Base-by-base conservation (phyloP, 345 rosid species). In the Eucalyptus albens region DNA sequence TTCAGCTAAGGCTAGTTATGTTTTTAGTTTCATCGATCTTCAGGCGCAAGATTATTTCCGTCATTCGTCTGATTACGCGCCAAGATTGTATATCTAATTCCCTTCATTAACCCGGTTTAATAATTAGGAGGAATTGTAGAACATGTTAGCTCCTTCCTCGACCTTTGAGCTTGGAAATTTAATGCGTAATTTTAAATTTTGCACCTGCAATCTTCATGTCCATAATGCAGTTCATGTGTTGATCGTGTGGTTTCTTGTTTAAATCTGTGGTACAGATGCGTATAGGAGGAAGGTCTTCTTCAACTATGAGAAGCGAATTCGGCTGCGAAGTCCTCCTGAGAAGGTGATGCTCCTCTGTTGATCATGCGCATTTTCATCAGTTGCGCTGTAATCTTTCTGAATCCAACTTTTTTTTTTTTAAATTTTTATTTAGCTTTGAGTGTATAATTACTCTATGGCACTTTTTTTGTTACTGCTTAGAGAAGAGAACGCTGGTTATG, bases 291-390 rank as follows among this genome's bases (percentile, higher is more conserved):
- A 92, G 91, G 91, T 98, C 88, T 98, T 98, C 95, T 98, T 97
- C 89, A 96, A 97, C 29, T 98, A 98, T 88, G 99, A 98, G 95
- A 98, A 98, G 93, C 96, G 99, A 83, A 92, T 98, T n/a, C 92
- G 99, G 91, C 87, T 97, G 89, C 95, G 93, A 86, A 98, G 99
- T 91, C 96, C 96, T 45, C 99, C 99, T 13, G 99, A 98, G 89
- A 98, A 98, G 98, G 99, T 97, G 51, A 89, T 77, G 33, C 81
- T 60, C 67, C 51, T 53, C 85, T 86, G 42, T 56, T 77, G 85
- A 77, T 77, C 7, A 37, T 40, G 47, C 27, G 5, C 85, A 21
- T 77, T 37, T 77, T 77, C 85, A 40, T 40, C 7, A 8, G 85
- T 40, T 21, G 85, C 15, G 42, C 85, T 40, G 29, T 77, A 77